These are phyloP conservation scores for Ramaria rubella DNA, from an alignment of 768 basidiomycete species.

Conservation along the genomic window DNA sequence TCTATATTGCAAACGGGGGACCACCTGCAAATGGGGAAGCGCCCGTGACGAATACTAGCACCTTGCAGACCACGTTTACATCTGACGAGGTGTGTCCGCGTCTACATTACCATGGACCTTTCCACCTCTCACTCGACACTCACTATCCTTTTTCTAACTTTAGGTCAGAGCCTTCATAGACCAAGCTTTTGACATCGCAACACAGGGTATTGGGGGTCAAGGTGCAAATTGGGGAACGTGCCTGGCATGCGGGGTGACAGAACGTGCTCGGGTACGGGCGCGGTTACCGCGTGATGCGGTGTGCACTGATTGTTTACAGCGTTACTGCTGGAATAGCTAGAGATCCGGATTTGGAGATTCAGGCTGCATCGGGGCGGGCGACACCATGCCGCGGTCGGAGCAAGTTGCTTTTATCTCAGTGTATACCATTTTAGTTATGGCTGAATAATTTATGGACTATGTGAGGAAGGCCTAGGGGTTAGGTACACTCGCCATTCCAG, in stretches of 20 bases:
- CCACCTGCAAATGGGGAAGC: slow-evolving; percentile 32
- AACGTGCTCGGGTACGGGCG: slow-evolving; percentile 31
- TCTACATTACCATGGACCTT: not conserved
- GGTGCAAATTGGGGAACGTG: slow-evolving; percentile 43
- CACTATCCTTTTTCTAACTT: too few relatives aligned
- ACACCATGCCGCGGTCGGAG: too few relatives aligned
- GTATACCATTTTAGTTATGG: too few relatives aligned
- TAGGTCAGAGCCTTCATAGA: slow-evolving; percentile 37
- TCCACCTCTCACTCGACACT: not conserved
- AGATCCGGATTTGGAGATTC: too few relatives aligned
- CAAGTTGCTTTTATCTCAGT: too few relatives aligned
- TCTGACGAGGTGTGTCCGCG: not conserved
- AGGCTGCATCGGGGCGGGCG: too few relatives aligned
- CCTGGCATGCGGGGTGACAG: slow-evolving; percentile 46
- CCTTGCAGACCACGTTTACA: not conserved
- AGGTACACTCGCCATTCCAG: too few relatives aligned
- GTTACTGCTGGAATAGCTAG: slow-evolving; percentile 27
- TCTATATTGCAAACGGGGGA: slow-evolving; percentile 54
- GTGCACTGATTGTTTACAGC: slow-evolving; percentile 23
- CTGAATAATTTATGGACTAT: too few relatives aligned
- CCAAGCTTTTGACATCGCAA: slow-evolving; percentile 38
- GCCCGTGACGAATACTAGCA: slow-evolving; percentile 32
- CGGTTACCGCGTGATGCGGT: slow-evolving; percentile 17
- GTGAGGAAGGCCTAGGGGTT: too few relatives aligned
- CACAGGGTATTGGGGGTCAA: slow-evolving; percentile 34